Conservation (phyloP, 1,284 basidiomycete species). For the Melampsora americana region DNA sequence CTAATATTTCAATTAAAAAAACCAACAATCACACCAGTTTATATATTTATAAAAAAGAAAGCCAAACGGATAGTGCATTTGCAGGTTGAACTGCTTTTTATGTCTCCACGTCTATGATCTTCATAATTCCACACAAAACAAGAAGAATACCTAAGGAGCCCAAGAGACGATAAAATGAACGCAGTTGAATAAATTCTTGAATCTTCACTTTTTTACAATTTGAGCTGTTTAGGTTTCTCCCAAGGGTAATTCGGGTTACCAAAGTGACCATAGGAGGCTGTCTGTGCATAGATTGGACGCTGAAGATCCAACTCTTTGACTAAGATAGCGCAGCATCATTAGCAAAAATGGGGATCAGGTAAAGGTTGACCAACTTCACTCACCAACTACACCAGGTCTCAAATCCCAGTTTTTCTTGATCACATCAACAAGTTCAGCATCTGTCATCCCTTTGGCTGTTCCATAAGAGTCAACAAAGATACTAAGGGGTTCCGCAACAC, state of each 20-base stretch:
- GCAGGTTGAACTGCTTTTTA: too few relatives aligned
- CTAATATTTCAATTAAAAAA: too few relatives aligned
- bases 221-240: conserved; percentile 95
- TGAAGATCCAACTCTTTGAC: conserved; percentile 88
- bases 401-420: conserved; percentile 83
- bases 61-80: too few relatives aligned
- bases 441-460: conserved; percentile 77
- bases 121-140: too few relatives aligned
- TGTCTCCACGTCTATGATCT: too few relatives aligned
- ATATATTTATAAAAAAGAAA: too few relatives aligned
- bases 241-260: conserved; percentile 80
- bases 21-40: too few relatives aligned
- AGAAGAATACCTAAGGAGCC: too few relatives aligned
- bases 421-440: conserved; percentile 86
- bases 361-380: conserved; percentile 77
- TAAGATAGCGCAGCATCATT: conserved; percentile 49
- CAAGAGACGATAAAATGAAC: too few relatives aligned
- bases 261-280: conserved; percentile 79
- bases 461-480: conserved; percentile 98
- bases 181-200: not conserved
- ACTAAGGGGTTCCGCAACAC: conserved; percentile 96
- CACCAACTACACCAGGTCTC: conserved; percentile 46
- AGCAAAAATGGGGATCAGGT: conserved; percentile 54
- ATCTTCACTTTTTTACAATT: conserved; percentile 60
- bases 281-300: conserved; percentile 89